Conservation (phyloP, 805 yeast species). For the Lipomyces oligophaga region DNA sequence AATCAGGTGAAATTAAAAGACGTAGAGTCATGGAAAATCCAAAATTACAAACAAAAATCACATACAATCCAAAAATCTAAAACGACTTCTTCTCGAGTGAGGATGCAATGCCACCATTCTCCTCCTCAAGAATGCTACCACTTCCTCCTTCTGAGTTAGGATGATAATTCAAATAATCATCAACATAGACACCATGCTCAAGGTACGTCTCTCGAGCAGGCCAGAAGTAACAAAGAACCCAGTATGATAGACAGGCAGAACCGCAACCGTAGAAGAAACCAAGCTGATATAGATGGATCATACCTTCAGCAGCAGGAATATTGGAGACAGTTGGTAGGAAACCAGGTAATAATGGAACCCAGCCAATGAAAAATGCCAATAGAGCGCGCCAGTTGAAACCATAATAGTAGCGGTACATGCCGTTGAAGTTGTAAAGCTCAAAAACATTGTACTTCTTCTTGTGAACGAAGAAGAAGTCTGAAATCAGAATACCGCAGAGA, state of each 20-base stretch:
- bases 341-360: constrained; percentile 33
- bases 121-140: too few relatives aligned
- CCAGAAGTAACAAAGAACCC: constrained; percentile 9
- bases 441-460: constrained; percentile 41
- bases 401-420: constrained; percentile 43
- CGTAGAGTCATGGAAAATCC: background rate
- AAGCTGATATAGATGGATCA: constrained; percentile 16
- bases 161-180: constrained; percentile 7
- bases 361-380: constrained; percentile 35
- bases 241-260: constrained; percentile 15
- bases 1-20: too few relatives aligned
- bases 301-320: constrained; percentile 38
- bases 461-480: constrained; percentile 44
- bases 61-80: background rate
- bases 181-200: constrained; percentile 15
- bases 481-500: constrained; percentile 39
- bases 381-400: constrained; percentile 47
- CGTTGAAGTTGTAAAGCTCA: constrained; percentile 40
- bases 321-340: constrained; percentile 27
- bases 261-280: constrained; percentile 25
- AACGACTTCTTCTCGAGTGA: constrained; percentile 5
- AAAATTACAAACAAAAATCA: background rate
- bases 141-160: background rate
- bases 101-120: background rate
- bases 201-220: constrained; percentile 22